Base-by-base conservation (phyloP, 1,284 basidiomycete species). In the Ceratobasidium sp. region DNA sequence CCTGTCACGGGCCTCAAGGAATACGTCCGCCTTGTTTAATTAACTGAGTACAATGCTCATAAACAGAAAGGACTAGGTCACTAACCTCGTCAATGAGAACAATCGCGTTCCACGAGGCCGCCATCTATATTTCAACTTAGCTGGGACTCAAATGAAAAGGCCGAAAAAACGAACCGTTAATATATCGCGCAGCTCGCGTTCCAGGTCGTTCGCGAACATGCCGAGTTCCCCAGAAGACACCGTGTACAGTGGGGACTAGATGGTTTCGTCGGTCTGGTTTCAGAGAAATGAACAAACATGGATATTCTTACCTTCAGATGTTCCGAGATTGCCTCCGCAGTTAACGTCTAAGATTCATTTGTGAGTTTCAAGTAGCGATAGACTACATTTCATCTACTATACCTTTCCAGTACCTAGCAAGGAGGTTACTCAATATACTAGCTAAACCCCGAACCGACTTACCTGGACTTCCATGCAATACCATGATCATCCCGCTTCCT, bases 51-150 rank as follows among this genome's bases (percentile, higher is more conserved):
- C 14, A 19, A 36, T 45, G 29, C n/a, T n/a, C n/a, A n/a, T n/a
- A n/a, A n/a, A n/a, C n/a, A n/a, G n/a, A n/a, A n/a, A 8, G 15
- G 15, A 22, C 2, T 7, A 2, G 29, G n/a, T n/a, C n/a, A 53
- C 64, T 54, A 11, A 54, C 64, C 64, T 66, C 64, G 24, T 66
- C 64, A 22, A 66, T 66, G 4, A 66, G 51, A 3, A 66, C 64
- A 3, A 66, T 66, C 5, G 64, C 64, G n/a, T 66, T 66, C 64
- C 64, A 66, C 6, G 51, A 54, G 19, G 64, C 48, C n/a, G 64
- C 36, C 48, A 66, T 66, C 64, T 66, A 27, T 19, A 22, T 19
- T 53, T 22, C 0, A 29, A 4, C 33, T 50, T 47, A 22, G n/a
- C 22, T 19, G 5, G 3, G 11, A 11, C 11, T n/a, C 27, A 6